phyloP scores from a whole-genome alignment of 2,329 filamentous ascomycete genomes.

The Diaporthe ampelina region DNA sequence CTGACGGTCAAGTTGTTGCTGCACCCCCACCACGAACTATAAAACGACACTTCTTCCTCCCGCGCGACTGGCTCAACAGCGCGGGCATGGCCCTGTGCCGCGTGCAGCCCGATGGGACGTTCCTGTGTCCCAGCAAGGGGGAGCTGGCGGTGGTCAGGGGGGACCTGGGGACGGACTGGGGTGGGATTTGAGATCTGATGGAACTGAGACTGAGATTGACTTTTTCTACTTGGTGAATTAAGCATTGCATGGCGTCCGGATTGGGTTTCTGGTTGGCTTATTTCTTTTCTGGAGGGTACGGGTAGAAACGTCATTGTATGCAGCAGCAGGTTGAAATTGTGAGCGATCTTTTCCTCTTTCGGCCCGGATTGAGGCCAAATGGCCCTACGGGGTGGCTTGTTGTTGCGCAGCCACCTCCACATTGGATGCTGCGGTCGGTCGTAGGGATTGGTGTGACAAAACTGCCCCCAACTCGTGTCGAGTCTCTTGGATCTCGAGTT shows the following conservation, averaged over 20 bases:
- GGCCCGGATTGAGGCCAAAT: conserved; percentile 32
- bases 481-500: not conserved
- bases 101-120: conserved; percentile 41
- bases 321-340: not conserved
- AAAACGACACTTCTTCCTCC: conserved; percentile 46
- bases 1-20: no score
- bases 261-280: not conserved
- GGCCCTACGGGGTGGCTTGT: not conserved
- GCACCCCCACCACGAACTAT: not conserved
- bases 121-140: conserved; percentile 44
- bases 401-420: conserved; percentile 31
- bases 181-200: conserved; percentile 32
- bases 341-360: conserved; percentile 1
- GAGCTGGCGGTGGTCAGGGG: conserved; percentile 42
- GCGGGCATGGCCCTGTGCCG: conserved; percentile 40
- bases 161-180: conserved; percentile 41
- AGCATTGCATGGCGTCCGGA: conserved; percentile 14
- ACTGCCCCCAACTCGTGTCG: not conserved
- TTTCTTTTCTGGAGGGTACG: not conserved
- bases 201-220: not conserved
- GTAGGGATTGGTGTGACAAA: conserved; percentile 3
- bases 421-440: not conserved
- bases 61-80: conserved; percentile 45
- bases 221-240: not conserved
- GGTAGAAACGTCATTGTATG: conserved; percentile 7